Base-by-base conservation (phyloP, 228 moss, liverwort and hornwort species). In the Sphagnum magellanicum region DNA sequence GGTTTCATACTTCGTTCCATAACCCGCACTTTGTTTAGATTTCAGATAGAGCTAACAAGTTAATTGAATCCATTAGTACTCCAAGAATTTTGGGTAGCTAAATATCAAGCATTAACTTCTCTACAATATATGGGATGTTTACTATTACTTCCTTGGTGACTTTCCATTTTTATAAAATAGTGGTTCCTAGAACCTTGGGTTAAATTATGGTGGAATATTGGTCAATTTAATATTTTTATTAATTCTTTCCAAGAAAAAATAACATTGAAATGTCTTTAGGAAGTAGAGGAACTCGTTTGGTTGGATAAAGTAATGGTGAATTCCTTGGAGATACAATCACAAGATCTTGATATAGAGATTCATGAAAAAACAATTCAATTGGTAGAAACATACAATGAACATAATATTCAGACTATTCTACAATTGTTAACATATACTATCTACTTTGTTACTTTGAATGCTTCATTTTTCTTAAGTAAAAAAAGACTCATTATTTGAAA, bases 211-310 rank as follows among this genome's bases (percentile, higher is more conserved):
- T 70, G 61, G 60, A 60, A 70, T 60, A 70, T 4, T 4, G 49
- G 60, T 70, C 70, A 70, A 60, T 70, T 50, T 50, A 51, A 70
- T 59, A 60, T 60, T 60, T 70, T 70, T 51, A 46, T 70, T 62
- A 5, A 59, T 50, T 70, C 51, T 48, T 70, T 70, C 8, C 60
- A 62, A 51, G 68, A 70, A 51, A 6, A 70, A 50, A 70, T 60
- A 70, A 60, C 70, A 60, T 59, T 70, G 1, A 61, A 70, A 62
- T 4, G 48, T 8, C 70, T 70, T 70, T 50, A 5, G 50, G 68
- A 70, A 70, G 16, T 70, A 60, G 70, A 70, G 55, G 66, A 66
- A 48, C 4, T 66, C 49, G 3, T 66, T 66, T 66, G 66, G 4
- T n/a, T 66, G 1, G 66, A 66, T 47, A 48, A 66, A 49, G 3